Conservation (phyloP, 2,329 filamentous ascomycete species). For the Venturia oleaginea region DNA sequence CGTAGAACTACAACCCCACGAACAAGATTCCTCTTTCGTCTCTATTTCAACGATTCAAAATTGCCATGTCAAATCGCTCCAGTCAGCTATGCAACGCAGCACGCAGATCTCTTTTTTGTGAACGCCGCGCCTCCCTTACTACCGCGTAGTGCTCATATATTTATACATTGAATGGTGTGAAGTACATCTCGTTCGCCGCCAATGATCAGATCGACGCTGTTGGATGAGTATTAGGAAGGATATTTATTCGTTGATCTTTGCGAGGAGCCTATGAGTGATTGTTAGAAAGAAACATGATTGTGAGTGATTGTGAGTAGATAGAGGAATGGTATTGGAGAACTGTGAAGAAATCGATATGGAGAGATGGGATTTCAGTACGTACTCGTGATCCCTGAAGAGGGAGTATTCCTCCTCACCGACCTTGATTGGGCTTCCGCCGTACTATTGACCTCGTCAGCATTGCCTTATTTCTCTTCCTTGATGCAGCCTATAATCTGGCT, state of each 20-base stretch:
- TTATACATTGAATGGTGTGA: neutral
- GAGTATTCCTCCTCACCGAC: conserved; percentile 94
- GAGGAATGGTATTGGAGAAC: no score
- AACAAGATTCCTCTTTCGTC: neutral
- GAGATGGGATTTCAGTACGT: conserved; percentile 39
- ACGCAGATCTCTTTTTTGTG: neutral
- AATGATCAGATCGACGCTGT: neutral
- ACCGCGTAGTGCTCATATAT: neutral
- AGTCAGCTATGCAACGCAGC: neutral
- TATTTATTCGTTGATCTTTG: conserved; percentile 94
- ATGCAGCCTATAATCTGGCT: neutral
- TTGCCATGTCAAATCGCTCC: neutral
- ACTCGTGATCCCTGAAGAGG: conserved; percentile 97
- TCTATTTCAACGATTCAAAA: neutral
- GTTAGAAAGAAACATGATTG: no score
- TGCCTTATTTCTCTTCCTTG: no score
- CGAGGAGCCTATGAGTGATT: conserved; percentile 69
- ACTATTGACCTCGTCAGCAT: conserved; percentile 44
- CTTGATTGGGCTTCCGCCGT: conserved; percentile 89
- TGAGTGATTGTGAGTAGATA: no score
- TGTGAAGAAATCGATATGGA: no score
- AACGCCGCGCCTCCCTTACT: neutral
- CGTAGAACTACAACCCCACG: neutral
- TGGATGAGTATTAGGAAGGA: neutral
- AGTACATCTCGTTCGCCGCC: neutral